These are phyloP conservation scores for Lasiosphaeria miniovina DNA, from an alignment of 495 filamentous ascomycete genomes.

Conservation along the genomic window DNA sequence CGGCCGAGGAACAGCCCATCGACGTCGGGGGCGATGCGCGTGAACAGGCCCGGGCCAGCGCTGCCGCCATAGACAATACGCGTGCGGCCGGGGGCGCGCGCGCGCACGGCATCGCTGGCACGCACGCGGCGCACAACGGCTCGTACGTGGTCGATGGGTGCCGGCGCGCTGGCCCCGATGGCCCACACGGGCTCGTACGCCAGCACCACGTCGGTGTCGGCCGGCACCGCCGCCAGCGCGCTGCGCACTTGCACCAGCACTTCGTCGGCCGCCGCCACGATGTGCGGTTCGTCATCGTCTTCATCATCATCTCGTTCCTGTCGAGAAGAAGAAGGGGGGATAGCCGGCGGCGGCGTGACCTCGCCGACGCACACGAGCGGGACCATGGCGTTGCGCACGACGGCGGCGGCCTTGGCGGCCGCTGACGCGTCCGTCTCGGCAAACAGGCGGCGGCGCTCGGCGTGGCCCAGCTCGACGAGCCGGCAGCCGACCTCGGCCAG, in stretches of 20 bases:
- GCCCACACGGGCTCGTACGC: constrained; percentile 92
- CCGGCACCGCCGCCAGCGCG: constrained; percentile 56
- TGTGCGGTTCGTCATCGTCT: not conserved
- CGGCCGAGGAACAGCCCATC: constrained; percentile 81
- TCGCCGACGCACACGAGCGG: constrained; percentile 83
- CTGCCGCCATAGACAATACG: constrained; percentile 78
- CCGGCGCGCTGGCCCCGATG: constrained; percentile 73
- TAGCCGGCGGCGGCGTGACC: constrained; percentile 26
- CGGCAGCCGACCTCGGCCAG: constrained; percentile 61
- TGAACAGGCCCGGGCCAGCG: constrained; percentile 74
- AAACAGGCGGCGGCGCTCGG: constrained; percentile 68
- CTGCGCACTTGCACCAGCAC: constrained; percentile 61
- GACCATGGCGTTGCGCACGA: constrained; percentile 62
- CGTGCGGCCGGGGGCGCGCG: constrained; percentile 49
- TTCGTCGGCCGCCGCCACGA: constrained; percentile 60
- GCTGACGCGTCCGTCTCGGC: constrained; percentile 65
- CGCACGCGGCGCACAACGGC: constrained; percentile 64
- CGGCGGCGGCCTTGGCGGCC: constrained; percentile 64
- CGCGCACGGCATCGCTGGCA: constrained; percentile 36
- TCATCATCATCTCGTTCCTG: no score
- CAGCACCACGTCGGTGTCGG: constrained; percentile 65
- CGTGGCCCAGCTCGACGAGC: constrained; percentile 77
- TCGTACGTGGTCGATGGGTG: constrained; percentile 66
- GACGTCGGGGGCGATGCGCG: constrained; percentile 59
- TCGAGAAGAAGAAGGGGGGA: no score